These are phyloP conservation scores for Phytophthora pinifolia DNA, from an alignment of 352 stramenopile genomes.

Conservation along the genomic window DNA sequence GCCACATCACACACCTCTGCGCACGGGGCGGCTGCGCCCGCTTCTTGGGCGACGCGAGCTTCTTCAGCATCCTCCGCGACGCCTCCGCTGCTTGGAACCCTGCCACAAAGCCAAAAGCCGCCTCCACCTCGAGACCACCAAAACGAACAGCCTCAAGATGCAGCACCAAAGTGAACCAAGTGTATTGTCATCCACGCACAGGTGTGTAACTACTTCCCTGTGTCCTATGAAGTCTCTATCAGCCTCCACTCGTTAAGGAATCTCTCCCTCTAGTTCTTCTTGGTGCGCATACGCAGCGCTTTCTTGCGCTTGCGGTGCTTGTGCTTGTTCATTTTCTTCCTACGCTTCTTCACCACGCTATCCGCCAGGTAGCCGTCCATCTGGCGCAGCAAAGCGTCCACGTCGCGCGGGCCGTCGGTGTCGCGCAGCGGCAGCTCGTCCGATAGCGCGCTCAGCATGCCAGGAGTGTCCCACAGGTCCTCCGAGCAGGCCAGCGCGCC, in stretches of 20 bases:
- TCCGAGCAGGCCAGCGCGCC: slow-evolving; percentile 41
- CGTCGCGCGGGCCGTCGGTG: slow-evolving; percentile 25
- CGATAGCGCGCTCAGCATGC: slow-evolving; percentile 76
- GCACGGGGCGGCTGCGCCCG: not conserved
- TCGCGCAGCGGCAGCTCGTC: slow-evolving; percentile 65
- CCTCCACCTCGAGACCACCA: not conserved
- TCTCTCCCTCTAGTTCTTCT: slow-evolving; percentile 74
- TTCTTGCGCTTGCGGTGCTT: slow-evolving; percentile 92
- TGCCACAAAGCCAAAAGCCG: slow-evolving; percentile 5
- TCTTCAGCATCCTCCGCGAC: slow-evolving; percentile 38
- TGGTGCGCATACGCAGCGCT: slow-evolving; percentile 85
- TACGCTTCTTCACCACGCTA: slow-evolving; percentile 88
- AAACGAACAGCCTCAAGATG: not conserved
- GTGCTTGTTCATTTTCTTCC: slow-evolving; percentile 95
- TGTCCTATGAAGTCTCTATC: slow-evolving; percentile 22
- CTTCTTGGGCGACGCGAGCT: slow-evolving; percentile 45
- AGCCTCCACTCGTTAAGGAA: slow-evolving; percentile 8
- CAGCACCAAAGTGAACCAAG: slow-evolving; percentile 14
- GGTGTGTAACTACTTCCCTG: not conserved
- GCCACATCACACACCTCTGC: not conserved
- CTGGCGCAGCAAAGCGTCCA: slow-evolving; percentile 64
- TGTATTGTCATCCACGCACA: slow-evolving; percentile 11
- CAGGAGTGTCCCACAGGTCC: slow-evolving; percentile 76
- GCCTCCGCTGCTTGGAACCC: not conserved
- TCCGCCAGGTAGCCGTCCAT: slow-evolving; percentile 81